Conservation (phyloP, 2,329 filamentous ascomycete genomes). For the Colletotrichum sp. region DNA sequence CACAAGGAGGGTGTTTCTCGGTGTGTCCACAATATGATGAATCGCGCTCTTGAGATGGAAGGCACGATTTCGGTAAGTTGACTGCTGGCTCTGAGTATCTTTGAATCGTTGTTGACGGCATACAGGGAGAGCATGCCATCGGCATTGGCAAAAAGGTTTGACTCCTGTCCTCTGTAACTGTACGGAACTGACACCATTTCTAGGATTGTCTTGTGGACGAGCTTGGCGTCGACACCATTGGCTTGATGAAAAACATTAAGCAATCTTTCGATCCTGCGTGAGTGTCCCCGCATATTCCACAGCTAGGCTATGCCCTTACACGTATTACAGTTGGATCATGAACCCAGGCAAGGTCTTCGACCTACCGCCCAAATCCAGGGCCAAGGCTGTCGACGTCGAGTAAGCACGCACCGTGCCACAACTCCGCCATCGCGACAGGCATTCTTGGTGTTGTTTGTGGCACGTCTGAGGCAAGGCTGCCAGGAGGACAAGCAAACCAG, state of each 20-base stretch:
- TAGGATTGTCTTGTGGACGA: conserved; percentile 63
- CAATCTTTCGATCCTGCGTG: conserved; percentile 62
- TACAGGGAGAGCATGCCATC: conserved; percentile 69
- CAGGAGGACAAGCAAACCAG: background rate
- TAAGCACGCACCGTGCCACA: background rate
- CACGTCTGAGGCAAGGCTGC: background rate
- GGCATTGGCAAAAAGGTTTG: conserved; percentile 74
- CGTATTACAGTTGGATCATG: conserved; percentile 60
- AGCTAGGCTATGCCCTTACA: background rate
- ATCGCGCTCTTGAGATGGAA: conserved; percentile 71
- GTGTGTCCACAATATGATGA: conserved; percentile 73
- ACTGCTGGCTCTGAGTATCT: conserved; percentile 35
- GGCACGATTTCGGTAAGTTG: conserved; percentile 67
- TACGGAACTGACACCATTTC: background rate
- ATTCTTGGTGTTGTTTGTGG: background rate
- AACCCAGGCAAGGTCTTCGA: conserved; percentile 76
- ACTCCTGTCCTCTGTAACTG: conserved; percentile 34
- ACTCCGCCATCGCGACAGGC: background rate
- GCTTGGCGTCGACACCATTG: conserved; percentile 66
- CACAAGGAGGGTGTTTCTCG: conserved; percentile 54
- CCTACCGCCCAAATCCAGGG: background rate
- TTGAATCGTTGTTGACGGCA: background rate
- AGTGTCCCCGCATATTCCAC: background rate
- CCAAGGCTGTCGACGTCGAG: background rate
- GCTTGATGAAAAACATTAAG: conserved; percentile 71